Base-by-base conservation (phyloP, 179 eudicot species). In the Corrigiola litoralis region DNA sequence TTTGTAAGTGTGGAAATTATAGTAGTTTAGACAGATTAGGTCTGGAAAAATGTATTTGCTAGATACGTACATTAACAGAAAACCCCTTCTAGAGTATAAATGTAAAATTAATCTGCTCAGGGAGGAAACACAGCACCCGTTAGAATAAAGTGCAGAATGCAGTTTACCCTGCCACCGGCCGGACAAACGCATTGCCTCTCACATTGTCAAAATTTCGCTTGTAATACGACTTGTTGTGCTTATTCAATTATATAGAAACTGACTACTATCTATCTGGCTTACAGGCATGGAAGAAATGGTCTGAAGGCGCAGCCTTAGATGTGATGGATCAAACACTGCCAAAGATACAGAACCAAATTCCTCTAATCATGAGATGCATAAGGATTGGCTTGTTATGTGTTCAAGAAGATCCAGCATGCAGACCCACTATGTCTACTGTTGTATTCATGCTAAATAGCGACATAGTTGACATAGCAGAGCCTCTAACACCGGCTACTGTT, bases 211-310 rank as follows among this genome's bases (percentile, higher is more conserved):
- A n/a, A n/a, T n/a, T n/a, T n/a, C n/a, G n/a, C n/a, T n/a, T n/a
- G n/a, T n/a, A n/a, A n/a, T n/a, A n/a, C n/a, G n/a, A n/a, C n/a
- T n/a, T n/a, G n/a, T n/a, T n/a, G n/a, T n/a, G n/a, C n/a, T n/a
- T n/a, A n/a, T n/a, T n/a, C n/a, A n/a, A n/a, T n/a, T n/a, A n/a
- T n/a, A n/a, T n/a, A n/a, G n/a, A n/a, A n/a, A n/a, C n/a, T n/a
- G n/a, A n/a, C n/a, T n/a, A n/a, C n/a, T n/a, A n/a, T n/a, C n/a
- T n/a, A n/a, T 17, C 49, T 38, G 55, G 58, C 21, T 3, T 40
- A 8, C 42, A 85, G 89, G 79, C 74, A 36, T 82, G 86, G 89
- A 47, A 70, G 60, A 40, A 73, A 38, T 82, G 89, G 89, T 44
- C 28, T 18, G 72, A 78, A 27, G 75, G 74, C 41, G 65, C 44